Evolutionary conservation across 805 yeast genomes (phyloP).

Genomic region (Sporopachydermia quercuum): DNA sequence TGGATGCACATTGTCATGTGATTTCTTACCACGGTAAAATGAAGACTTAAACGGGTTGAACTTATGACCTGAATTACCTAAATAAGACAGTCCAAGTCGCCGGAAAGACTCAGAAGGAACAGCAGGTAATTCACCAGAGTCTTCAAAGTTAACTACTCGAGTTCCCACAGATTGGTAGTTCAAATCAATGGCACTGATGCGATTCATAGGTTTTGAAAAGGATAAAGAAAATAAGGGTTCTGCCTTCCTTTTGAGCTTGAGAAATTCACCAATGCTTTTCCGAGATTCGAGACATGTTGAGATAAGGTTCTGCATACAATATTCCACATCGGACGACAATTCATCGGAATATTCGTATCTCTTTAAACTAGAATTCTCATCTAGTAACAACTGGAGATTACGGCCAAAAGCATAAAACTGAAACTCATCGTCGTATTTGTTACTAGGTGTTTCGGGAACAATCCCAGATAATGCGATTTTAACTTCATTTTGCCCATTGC

Average conservation of each 20-base stretch:
- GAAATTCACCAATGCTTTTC: neutral
- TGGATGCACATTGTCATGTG: no score
- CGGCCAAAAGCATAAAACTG: neutral
- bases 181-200: neutral
- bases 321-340: neutral
- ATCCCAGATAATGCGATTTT: neutral
- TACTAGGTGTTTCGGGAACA: neutral
- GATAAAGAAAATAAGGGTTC: neutral
- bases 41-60: slow-evolving; percentile 1
- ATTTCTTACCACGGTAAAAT: neutral
- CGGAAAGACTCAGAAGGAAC: neutral
- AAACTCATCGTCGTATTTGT: neutral
- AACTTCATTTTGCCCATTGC: neutral
- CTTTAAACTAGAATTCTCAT: neutral
- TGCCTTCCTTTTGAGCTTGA: neutral
- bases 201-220: neutral
- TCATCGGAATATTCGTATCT: neutral
- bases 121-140: neutral
- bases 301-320: neutral
- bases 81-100: neutral
- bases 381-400: neutral
- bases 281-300: neutral
- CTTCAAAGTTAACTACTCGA: neutral
- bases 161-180: neutral
- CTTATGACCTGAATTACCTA: neutral